Evolutionary conservation across 805 yeast species (phyloP).

Genomic region (Phaffomyces thermotolerans): DNA sequence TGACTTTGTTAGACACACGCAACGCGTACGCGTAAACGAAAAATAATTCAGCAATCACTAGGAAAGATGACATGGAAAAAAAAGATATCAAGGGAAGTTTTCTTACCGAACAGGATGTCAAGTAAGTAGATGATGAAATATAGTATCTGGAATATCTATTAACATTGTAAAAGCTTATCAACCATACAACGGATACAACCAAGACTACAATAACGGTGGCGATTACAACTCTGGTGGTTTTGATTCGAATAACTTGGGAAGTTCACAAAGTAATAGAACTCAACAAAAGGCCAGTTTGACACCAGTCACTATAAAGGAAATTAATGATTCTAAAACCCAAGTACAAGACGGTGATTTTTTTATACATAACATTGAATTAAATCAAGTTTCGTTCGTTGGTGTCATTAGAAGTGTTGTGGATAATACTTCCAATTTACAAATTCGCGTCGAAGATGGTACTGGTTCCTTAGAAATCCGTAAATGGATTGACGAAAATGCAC

Average conservation of each 20-base stretch:
- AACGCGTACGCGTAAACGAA: too few species aligned
- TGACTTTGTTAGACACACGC: too few species aligned
- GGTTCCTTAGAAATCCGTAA: slow-evolving; percentile 57
- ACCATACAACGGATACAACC: slow-evolving; percentile 27
- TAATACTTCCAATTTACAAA: slow-evolving; percentile 44
- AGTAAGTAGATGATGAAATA: background rate
- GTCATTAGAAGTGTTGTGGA: slow-evolving; percentile 59
- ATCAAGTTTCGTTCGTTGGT: slow-evolving; percentile 60
- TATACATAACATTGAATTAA: slow-evolving; percentile 52
- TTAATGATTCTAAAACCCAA: slow-evolving; percentile 50
- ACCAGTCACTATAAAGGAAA: slow-evolving; percentile 72
- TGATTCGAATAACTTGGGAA: slow-evolving; percentile 26
- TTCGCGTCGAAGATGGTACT: slow-evolving; percentile 75
- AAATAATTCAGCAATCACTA: too few species aligned
- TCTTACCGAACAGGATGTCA: background rate
- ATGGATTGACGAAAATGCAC: slow-evolving; percentile 46
- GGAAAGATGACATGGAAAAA: too few species aligned
- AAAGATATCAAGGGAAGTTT: too few species aligned
- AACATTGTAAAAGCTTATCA: slow-evolving; percentile 24
- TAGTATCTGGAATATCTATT: background rate
- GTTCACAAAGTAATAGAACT: slow-evolving; percentile 25
- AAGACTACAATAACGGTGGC: slow-evolving; percentile 16
- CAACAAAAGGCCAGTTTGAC: slow-evolving; percentile 34
- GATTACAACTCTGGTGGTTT: slow-evolving; percentile 30
- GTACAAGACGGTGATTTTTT: slow-evolving; percentile 64